Conservation (phyloP, 2,329 filamentous ascomycete genomes). For the Fusarium circinatum region DNA sequence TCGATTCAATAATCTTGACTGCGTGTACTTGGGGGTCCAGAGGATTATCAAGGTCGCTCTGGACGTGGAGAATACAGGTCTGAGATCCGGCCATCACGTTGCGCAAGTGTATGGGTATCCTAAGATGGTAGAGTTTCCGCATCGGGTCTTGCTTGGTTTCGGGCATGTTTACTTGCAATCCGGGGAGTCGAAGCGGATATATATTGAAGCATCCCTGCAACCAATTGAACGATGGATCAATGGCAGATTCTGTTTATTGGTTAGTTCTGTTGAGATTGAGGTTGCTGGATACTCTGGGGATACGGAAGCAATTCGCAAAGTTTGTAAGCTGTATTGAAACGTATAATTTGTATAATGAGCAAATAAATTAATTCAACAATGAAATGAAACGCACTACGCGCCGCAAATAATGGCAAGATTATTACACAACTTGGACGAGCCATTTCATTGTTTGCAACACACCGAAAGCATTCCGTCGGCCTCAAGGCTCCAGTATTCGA, state of each 20-base stretch:
- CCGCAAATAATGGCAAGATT: neutral
- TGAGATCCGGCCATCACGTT: conserved; percentile 7
- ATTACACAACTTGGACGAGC: neutral
- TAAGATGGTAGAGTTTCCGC: neutral
- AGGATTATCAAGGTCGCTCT: neutral
- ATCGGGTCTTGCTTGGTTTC: neutral
- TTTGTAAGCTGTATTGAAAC: neutral
- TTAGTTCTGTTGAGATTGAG: neutral
- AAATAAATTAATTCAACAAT: neutral
- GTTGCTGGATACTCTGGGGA: neutral
- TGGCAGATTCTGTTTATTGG: neutral
- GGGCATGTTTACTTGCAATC: neutral
- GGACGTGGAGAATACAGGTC: conserved; percentile 12
- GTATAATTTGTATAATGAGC: neutral
- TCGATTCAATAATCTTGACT: neutral
- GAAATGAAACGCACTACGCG: rapidly evolving
- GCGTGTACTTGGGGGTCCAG: neutral
- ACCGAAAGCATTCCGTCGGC: neutral
- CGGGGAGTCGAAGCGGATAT: neutral
- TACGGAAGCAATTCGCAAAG: neutral
- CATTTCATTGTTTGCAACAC: neutral
- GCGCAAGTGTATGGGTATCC: conserved; percentile 33
- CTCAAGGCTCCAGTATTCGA: neutral
- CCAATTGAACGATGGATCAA: neutral
- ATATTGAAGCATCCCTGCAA: neutral